Evolutionary conservation across 768 basidiomycete species (phyloP), one percentile per base, ranked within the genome.

Genomic region (Xerocomus brunneocitrinus): DNA sequence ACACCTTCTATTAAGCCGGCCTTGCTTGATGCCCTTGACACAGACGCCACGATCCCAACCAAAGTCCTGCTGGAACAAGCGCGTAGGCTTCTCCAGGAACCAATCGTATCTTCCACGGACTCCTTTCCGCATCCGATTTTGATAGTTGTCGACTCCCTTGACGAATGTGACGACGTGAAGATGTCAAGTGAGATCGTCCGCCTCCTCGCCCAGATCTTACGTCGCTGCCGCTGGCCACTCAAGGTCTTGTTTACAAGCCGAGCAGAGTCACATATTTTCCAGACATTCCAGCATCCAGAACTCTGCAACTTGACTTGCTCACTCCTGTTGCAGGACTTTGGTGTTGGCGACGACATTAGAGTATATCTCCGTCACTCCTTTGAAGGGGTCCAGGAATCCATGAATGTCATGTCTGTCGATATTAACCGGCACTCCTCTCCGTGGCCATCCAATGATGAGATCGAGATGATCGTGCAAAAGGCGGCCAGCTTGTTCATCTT

Each of bases 401-500:
- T 14, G 36, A 16, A 12, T 12, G 10, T 4, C 8, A 32, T 12
- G 31, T 32, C 10, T 32, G 3, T 32, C 31, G 31, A 32, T 32
- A 12, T 32, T 30, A 5, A 8, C 30, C 2, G 9, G 5, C 27
- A 8, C 13, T 25, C 49, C 36, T 14, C 32, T 3, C 56, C 51
- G 2, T 67, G 67, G 67, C 63, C 66, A 3, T 50, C 63, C 8
- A 58, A 57, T 2, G 54, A 59, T 12, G 66, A 61, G 14, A 41
- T 67, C 24, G 58, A 61, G n/a, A 35, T 16, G 28, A 47, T 58
- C 3, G 59, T 67, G 9, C 36, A 57, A 16, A 58, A 57, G 14
- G 53, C 67, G 3, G 57, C 59, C 7, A 62, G 67, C 2, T 58
- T 68, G 30, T 70, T 70, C 28, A 63, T 67, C 13, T 67, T 65